Percentiles rank a stretch among this genome's conserved stretches.
Evolutionary conservation across 2,329 filamentous ascomycete genomes (phyloP).

Genomic region (Aspergillus bombycis): DNA sequence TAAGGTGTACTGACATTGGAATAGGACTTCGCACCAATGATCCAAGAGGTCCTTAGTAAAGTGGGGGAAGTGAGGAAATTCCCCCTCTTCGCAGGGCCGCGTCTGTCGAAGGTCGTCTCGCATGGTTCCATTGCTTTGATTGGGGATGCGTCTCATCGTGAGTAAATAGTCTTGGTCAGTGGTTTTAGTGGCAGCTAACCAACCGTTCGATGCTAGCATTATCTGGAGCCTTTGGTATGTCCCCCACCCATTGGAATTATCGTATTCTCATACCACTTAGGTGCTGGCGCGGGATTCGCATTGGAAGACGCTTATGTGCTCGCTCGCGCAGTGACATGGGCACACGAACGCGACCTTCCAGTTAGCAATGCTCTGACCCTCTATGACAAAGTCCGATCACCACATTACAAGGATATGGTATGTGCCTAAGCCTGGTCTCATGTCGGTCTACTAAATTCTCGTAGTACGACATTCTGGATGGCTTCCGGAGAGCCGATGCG

Average conservation of each 20-base stretch:
- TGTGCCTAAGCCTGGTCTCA: neutral
- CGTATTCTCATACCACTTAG: neutral
- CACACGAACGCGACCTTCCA: neutral
- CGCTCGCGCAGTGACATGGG: constrained; percentile 12
- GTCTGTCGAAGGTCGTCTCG: constrained; percentile 7
- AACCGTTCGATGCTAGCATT: constrained; percentile 3
- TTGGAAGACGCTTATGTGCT: constrained; percentile 20
- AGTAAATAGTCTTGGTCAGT: neutral
- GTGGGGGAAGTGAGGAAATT: constrained; percentile 17
- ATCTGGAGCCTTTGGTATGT: constrained; percentile 18
- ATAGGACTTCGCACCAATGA: constrained; percentile 13
- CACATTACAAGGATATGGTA: constrained; percentile 17
- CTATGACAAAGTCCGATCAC: constrained; percentile 13
- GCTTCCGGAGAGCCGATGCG: constrained; percentile 1
- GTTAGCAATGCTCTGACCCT: constrained; percentile 8
- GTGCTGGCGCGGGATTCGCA: constrained; percentile 18
- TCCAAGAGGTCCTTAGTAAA: constrained; percentile 8
- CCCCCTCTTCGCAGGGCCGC: constrained; percentile 15
- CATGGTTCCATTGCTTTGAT: constrained; percentile 14
- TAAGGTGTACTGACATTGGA: neutral
- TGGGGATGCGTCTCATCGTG: constrained; percentile 20
- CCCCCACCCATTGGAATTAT: too few relatives aligned
- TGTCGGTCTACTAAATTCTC: neutral
- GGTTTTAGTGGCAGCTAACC: neutral
- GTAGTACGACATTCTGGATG: constrained; percentile 16